Percentiles rank a stretch among this genome's conserved stretches.
These are phyloP conservation scores for Salvia rosmarinus DNA, from an alignment of 257 asterid species.

Conservation along the genomic window DNA sequence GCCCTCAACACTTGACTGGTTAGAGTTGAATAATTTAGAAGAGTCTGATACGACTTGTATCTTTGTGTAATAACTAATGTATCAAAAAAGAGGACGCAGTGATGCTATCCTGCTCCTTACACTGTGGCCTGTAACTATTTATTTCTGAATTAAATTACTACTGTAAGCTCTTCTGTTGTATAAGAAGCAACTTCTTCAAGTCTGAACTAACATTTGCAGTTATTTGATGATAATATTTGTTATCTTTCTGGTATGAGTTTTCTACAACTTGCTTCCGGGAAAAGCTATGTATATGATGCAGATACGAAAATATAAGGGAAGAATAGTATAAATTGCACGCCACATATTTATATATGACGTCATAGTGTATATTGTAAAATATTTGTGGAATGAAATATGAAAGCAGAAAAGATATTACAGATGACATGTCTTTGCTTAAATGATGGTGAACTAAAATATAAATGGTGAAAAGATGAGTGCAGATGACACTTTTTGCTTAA, in stretches of 20 bases:
- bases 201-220: no score
- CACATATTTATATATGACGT: not conserved
- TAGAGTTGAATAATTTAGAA: constrained; percentile 11
- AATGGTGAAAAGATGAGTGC: not conserved
- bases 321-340: not conserved
- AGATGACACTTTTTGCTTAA: not conserved
- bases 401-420: no score
- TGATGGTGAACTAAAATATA: no score
- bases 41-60: constrained; percentile 15
- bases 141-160: not conserved
- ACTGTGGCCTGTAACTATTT: not conserved
- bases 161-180: not conserved
- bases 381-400: no score
- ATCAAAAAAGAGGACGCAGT: not conserved
- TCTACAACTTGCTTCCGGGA: not conserved
- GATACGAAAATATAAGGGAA: not conserved
- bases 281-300: not conserved
- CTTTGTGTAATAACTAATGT: constrained; percentile 1
- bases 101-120: not conserved
- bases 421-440: no score
- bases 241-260: not conserved
- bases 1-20: not conserved
- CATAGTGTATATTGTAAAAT: no score
- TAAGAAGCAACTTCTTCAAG: no score
- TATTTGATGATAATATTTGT: not conserved